Conservation (phyloP, 2,329 filamentous ascomycete genomes). For the Volutella citrinella region DNA sequence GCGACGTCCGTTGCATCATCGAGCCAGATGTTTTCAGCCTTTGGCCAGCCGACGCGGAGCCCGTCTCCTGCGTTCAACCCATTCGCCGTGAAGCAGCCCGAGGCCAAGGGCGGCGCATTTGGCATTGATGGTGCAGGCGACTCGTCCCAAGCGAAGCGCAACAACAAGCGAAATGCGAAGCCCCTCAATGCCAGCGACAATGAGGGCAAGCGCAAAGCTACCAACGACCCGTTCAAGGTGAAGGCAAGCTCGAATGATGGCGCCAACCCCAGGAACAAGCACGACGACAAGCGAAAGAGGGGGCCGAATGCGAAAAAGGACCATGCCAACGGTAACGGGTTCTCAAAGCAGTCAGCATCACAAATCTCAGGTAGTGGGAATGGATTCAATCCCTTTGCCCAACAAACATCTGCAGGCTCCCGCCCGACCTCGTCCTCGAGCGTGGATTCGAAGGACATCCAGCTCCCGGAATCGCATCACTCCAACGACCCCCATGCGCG, state of each 20-base stretch:
- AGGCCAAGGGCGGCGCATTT: conserved; percentile 26
- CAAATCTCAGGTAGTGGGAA: conserved; percentile 15
- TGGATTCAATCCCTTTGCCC: conserved; percentile 16
- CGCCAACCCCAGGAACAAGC: neutral
- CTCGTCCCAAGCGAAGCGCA: conserved; percentile 24
- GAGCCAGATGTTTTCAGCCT: conserved; percentile 37
- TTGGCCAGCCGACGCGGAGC: conserved; percentile 34
- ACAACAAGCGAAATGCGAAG: conserved; percentile 23
- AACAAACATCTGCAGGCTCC: conserved; percentile 16
- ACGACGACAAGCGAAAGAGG: conserved; percentile 21
- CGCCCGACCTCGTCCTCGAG: conserved; percentile 25
- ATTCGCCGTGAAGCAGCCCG: conserved; percentile 30
- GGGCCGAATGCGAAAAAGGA: conserved; percentile 15
- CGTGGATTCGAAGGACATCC: conserved; percentile 17
- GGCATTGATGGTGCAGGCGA: conserved; percentile 29
- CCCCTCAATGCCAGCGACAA: conserved; percentile 26
- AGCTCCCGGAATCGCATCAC: conserved; percentile 17
- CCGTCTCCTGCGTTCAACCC: conserved; percentile 34
- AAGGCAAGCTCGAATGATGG: conserved; percentile 24
- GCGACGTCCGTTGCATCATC: conserved; percentile 41
- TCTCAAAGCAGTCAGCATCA: conserved; percentile 11
- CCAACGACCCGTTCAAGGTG: conserved; percentile 25
- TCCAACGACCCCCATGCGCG: conserved; percentile 42
- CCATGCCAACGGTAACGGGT: conserved; percentile 8
- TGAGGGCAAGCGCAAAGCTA: conserved; percentile 22